Base-by-base conservation (phyloP, 2,329 filamentous ascomycete species). In the Cladosporium sp. region DNA sequence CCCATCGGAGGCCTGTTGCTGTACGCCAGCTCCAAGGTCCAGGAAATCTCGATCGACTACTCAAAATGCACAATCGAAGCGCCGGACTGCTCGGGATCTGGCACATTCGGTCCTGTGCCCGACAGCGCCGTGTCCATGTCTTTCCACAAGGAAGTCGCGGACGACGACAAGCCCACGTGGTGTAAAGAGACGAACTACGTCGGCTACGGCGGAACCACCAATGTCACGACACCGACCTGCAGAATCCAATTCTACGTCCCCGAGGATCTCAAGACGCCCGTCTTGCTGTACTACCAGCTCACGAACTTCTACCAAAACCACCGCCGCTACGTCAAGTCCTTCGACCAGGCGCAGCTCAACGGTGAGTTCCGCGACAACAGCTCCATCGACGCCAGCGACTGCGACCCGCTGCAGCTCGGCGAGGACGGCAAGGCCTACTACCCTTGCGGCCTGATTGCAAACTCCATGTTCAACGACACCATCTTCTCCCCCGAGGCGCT, bases 291-390 rank as follows among this genome's bases (percentile, higher is more conserved):
- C 83, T 99, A 99, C 80, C 90, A 91, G 72, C 88, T 99, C 69
- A 94, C 92, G 66, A 97, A 98, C 81, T 99, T 99, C 82, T 98
- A 98, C 82, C 95, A 99, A 80, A 99, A 99, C 77, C 95, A 99
- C 77, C 90, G 95, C 71, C 90, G 94, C 78, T 99, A 99, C 73
- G 95, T 97, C 68, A 91, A 92, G 76, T 96, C 92, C 1, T 90
- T 96, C 74, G 90, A 93, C 75, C 85, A 89, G 66, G 84, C 91
- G 62, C 95, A 99, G 79, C 84, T 99, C 63, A 91, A 90, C 71
- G 95, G 93, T 55, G 82, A 88, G 6, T 84, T 84, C 12, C 85
- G 91, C 21, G 82, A 83, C 36, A 85, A 84, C 66, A 72, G 71
- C 41, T 85, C 86, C 1, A 91, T 98, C 71, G 80, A 84, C 36